Conservation (phyloP, 2,329 filamentous ascomycete genomes). For the Curvularia sp. region DNA sequence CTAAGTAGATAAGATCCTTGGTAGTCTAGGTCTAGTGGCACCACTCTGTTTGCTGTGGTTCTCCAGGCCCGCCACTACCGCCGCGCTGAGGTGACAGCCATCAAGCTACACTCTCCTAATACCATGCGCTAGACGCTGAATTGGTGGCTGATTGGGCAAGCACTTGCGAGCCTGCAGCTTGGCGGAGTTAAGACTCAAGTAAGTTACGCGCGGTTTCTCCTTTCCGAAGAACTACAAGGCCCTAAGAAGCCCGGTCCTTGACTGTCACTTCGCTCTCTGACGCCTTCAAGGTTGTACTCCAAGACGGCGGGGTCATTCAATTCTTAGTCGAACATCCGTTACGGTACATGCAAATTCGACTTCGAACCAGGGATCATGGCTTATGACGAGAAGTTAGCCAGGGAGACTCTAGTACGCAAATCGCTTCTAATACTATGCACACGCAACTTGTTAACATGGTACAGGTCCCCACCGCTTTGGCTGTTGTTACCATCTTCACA, state of each 20-base stretch:
- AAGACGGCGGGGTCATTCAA: background rate
- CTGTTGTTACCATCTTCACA: background rate
- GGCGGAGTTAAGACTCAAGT: background rate
- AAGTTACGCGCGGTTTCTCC: background rate
- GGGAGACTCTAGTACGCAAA: background rate
- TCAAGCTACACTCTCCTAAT: background rate
- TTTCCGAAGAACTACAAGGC: background rate
- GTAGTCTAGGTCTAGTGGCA: background rate
- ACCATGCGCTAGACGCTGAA: background rate
- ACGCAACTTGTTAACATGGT: background rate
- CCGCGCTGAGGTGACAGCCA: background rate
- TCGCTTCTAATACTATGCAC: no score
- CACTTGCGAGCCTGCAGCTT: no score
- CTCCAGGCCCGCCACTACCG: background rate
- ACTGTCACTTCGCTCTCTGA: background rate
- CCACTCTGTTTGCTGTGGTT: background rate
- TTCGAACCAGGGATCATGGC: background rate
- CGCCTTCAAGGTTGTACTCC: background rate
- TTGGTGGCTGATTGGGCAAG: background rate
- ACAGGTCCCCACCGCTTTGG: background rate
- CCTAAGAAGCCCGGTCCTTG: background rate
- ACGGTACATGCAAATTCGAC: background rate
- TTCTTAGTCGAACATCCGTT: background rate
- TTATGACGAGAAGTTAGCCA: background rate
- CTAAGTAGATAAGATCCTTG: background rate